phyloP scores from a whole-genome alignment of 148 eudicot genomes.

The Bassia scoparia region DNA sequence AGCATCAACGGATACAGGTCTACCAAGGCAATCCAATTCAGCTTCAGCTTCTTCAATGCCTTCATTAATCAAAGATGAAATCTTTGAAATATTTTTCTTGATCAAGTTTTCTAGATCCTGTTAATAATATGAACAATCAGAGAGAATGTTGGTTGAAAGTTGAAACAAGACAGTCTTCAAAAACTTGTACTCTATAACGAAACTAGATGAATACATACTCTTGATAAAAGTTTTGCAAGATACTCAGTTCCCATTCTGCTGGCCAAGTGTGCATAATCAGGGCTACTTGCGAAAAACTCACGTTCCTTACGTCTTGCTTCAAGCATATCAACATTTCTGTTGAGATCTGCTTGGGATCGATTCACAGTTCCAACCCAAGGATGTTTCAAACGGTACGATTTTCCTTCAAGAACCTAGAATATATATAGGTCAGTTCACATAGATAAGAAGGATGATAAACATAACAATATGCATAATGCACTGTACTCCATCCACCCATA shows the following conservation, averaged over 20 bases:
- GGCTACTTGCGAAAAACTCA: constrained; percentile 65
- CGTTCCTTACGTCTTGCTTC: constrained; percentile 67
- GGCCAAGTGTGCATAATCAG: constrained; percentile 73
- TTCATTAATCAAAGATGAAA: constrained; percentile 41
- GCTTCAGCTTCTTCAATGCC: constrained; percentile 51
- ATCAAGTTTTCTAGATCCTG: constrained; percentile 56
- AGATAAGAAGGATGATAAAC: no score
- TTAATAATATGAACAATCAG: not conserved
- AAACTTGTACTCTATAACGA: not conserved
- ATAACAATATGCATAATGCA: no score
- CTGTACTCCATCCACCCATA: no score
- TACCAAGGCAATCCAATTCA: constrained; percentile 51
- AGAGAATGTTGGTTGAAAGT: not conserved
- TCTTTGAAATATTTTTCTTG: constrained; percentile 43
- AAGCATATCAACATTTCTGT: constrained; percentile 62
- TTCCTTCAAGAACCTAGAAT: constrained; percentile 84
- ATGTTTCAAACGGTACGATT: constrained; percentile 61
- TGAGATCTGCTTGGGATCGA: constrained; percentile 86
- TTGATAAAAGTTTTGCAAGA: constrained; percentile 75
- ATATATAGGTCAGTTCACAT: constrained; percentile 9
- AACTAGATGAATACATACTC: constrained; percentile 34
- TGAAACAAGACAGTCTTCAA: not conserved
- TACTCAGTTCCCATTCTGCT: constrained; percentile 76
- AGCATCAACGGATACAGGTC: constrained; percentile 50
- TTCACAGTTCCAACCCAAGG: constrained; percentile 93